Conservation (phyloP, 2,329 filamentous ascomycete genomes). For the Chlorencoelia australis region DNA sequence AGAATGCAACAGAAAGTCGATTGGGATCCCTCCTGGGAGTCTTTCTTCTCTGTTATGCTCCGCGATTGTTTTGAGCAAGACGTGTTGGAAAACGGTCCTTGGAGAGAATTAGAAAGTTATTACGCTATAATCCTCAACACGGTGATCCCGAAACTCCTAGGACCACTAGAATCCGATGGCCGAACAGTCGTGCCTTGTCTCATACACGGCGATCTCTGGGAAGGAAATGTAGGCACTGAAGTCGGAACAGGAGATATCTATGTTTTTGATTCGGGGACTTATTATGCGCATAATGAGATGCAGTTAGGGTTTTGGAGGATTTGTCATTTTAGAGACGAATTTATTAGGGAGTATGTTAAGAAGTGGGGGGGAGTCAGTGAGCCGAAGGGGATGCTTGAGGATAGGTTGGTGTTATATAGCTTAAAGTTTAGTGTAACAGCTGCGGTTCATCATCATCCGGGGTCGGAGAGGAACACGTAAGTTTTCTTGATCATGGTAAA, state of each 20-base stretch:
- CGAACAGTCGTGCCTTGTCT: conserved; percentile 14
- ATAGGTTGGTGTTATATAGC: too few relatives aligned
- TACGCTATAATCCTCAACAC: neutral
- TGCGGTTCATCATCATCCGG: too few relatives aligned
- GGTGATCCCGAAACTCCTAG: conserved; percentile 10
- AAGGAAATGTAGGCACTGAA: conserved; percentile 2
- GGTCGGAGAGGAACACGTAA: too few relatives aligned
- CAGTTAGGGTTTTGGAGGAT: conserved; percentile 14
- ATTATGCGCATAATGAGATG: conserved; percentile 15
- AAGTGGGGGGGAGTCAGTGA: too few relatives aligned
- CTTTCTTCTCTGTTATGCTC: conserved; percentile 19
- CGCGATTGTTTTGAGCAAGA: neutral
- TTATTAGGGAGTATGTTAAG: too few relatives aligned
- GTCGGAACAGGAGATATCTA: neutral
- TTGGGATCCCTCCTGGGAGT: conserved; percentile 30
- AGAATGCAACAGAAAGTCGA: conserved; percentile 28
- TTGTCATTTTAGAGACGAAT: too few relatives aligned
- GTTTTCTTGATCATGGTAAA: too few relatives aligned
- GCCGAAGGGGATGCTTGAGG: too few relatives aligned
- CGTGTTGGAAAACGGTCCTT: conserved; percentile 4
- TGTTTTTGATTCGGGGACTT: conserved; percentile 13
- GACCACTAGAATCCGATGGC: conserved; percentile 12
- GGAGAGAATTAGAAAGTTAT: conserved; percentile 3
- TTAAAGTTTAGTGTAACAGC: too few relatives aligned
- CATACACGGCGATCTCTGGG: conserved; percentile 20